Conservation (phyloP, 257 asterid species). For the Verbascum thapsus region DNA sequence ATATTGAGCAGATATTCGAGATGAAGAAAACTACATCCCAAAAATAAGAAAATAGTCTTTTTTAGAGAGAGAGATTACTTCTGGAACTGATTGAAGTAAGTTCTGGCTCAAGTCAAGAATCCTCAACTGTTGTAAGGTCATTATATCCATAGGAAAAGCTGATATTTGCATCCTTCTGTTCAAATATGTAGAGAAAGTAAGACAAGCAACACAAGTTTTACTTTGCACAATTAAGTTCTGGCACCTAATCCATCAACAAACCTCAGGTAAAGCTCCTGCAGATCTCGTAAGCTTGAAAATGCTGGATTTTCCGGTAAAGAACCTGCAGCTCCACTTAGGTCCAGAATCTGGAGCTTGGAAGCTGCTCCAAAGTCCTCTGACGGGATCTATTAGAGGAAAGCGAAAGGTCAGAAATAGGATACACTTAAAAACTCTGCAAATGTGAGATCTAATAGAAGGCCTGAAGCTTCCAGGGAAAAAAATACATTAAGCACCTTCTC, state of each 20-base stretch:
- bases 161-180: conserved; percentile 82
- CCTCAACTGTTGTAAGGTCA: conserved; percentile 57
- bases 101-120: conserved; percentile 94
- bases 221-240: conserved; percentile 17
- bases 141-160: conserved; percentile 65
- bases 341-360: conserved; percentile 84
- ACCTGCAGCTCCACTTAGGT: conserved; percentile 76
- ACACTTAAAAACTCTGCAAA: background rate
- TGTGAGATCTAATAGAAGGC: conserved; percentile 8
- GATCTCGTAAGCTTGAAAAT: conserved; percentile 68
- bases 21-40: background rate
- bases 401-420: conserved; percentile 18
- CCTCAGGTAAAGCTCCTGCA: conserved; percentile 96
- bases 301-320: conserved; percentile 69
- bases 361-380: conserved; percentile 71
- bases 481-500: conserved; percentile 11
- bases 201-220: conserved; percentile 22
- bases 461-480: background rate
- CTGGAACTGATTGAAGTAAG: conserved; percentile 71
- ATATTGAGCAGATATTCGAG: conserved; percentile 13
- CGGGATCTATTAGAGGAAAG: conserved; percentile 57
- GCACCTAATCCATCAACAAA: conserved; percentile 35
- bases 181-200: conserved; percentile 36
- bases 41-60: background rate
- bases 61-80: conserved; percentile 45